Evolutionary conservation across 257 asterid species (phyloP).

Genomic region (Coffea canephora): DNA sequence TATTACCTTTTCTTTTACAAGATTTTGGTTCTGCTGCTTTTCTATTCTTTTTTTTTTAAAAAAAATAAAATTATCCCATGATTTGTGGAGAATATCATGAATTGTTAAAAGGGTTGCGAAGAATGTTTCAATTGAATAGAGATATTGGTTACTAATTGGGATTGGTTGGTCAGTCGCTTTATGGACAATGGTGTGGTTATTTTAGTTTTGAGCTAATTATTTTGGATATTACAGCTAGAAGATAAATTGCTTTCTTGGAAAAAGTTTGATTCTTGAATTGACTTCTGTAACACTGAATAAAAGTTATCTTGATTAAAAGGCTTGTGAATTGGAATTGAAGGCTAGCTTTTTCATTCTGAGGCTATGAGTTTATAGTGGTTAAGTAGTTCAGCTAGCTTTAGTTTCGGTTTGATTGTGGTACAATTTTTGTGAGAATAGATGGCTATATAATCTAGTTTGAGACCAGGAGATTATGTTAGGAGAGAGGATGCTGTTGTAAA

Average conservation of each 20-base stretch:
- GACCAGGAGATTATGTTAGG: background rate
- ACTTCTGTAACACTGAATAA: background rate
- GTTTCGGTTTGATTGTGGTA: background rate
- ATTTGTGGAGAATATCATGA: background rate
- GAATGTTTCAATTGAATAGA: background rate
- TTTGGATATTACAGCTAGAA: background rate
- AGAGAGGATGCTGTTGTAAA: background rate
- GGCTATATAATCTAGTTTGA: background rate
- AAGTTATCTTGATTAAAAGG: too few relatives aligned
- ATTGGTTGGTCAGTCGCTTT: background rate
- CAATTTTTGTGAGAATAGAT: background rate
- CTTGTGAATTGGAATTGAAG: background rate
- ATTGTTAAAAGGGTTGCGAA: background rate
- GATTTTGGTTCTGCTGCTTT: background rate
- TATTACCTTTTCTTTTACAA: background rate
- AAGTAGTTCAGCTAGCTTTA: background rate
- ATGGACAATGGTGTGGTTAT: background rate
- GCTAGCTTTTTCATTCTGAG: background rate
- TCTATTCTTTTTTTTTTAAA: background rate
- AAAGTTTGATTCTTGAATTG: background rate
- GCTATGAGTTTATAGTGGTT: background rate
- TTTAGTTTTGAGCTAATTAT: background rate
- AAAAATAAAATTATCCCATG: background rate
- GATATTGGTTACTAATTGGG: background rate
- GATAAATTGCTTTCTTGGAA: background rate